phyloP scores from a whole-genome alignment of 805 yeast species.

The Starmerella roubikii region DNA sequence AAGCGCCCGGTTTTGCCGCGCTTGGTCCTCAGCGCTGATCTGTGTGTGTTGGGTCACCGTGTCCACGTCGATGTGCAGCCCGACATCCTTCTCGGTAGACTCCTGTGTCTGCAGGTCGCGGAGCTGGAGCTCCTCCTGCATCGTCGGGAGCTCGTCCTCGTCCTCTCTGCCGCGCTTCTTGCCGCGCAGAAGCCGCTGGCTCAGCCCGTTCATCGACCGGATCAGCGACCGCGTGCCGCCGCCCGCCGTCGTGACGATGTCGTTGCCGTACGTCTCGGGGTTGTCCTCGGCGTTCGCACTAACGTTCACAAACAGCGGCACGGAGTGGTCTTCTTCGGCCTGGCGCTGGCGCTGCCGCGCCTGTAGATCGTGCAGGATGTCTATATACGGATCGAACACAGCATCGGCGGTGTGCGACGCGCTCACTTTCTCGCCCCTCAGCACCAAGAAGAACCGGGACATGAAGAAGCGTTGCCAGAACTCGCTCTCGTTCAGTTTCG shows the following conservation, averaged over 20 bases:
- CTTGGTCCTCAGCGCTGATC: background rate
- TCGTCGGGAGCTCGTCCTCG: constrained; percentile 14
- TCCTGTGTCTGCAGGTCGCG: constrained; percentile 19
- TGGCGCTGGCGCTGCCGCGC: constrained; percentile 27
- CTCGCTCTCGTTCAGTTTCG: constrained; percentile 75
- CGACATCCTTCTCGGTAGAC: constrained; percentile 5
- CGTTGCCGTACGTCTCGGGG: constrained; percentile 60
- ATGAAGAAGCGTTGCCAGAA: constrained; percentile 95
- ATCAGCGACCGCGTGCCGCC: constrained; percentile 45
- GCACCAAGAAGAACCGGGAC: constrained; percentile 71
- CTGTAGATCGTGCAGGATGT: constrained; percentile 47
- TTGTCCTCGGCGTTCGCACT: constrained; percentile 73
- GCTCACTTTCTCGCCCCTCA: constrained; percentile 77
- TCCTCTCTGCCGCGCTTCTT: constrained; percentile 17
- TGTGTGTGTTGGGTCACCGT: background rate
- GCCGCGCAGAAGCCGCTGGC: constrained; percentile 63
- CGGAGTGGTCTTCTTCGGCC: constrained; percentile 33
- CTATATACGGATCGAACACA: constrained; percentile 70
- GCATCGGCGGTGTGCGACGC: constrained; percentile 70
- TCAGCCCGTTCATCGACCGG: constrained; percentile 77
- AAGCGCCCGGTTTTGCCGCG: background rate
- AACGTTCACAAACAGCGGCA: constrained; percentile 52
- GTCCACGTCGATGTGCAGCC: constrained; percentile 4
- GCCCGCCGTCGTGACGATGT: constrained; percentile 45
- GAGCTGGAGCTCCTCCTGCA: constrained; percentile 21